These are phyloP conservation scores for Dissophora ornata DNA, from an alignment of 192 early-diverging fungal genomes.

Conservation along the genomic window DNA sequence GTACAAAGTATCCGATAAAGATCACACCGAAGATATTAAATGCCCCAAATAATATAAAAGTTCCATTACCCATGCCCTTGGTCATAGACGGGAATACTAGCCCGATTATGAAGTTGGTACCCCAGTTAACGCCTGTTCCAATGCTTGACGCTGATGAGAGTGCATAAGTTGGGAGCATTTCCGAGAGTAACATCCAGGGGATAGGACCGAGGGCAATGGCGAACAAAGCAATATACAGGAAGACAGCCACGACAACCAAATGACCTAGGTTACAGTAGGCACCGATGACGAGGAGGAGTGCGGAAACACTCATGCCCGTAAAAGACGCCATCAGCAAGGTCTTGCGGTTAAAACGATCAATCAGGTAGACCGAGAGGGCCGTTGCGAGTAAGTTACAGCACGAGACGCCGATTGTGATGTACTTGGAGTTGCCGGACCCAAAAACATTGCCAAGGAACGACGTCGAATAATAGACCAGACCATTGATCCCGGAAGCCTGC, in stretches of 20 bases:
- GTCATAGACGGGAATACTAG: slow-evolving; percentile 58
- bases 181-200: slow-evolving; percentile 83
- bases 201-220: slow-evolving; percentile 83
- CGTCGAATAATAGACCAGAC: slow-evolving; percentile 80
- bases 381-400: slow-evolving; percentile 69
- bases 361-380: slow-evolving; percentile 63
- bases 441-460: slow-evolving; percentile 69
- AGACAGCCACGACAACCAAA: slow-evolving; percentile 73
- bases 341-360: slow-evolving; percentile 73
- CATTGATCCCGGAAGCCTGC: slow-evolving; percentile 88
- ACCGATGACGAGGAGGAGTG: slow-evolving; percentile 69
- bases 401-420: slow-evolving; percentile 69
- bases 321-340: slow-evolving; percentile 71
- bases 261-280: slow-evolving; percentile 58
- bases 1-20: slow-evolving; percentile 75
- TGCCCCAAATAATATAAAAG: slow-evolving; percentile 75
- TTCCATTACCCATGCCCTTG: slow-evolving; percentile 31
- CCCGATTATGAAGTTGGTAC: slow-evolving; percentile 57
- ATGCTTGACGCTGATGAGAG: slow-evolving; percentile 74
- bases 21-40: slow-evolving; percentile 70
- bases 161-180: slow-evolving; percentile 81
- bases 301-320: slow-evolving; percentile 69
- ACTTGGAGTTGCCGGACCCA: slow-evolving; percentile 70
- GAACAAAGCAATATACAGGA: slow-evolving; percentile 81
- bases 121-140: slow-evolving; percentile 80